phyloP scores from a whole-genome alignment of 257 asterid species.

The Avicennia marina region DNA sequence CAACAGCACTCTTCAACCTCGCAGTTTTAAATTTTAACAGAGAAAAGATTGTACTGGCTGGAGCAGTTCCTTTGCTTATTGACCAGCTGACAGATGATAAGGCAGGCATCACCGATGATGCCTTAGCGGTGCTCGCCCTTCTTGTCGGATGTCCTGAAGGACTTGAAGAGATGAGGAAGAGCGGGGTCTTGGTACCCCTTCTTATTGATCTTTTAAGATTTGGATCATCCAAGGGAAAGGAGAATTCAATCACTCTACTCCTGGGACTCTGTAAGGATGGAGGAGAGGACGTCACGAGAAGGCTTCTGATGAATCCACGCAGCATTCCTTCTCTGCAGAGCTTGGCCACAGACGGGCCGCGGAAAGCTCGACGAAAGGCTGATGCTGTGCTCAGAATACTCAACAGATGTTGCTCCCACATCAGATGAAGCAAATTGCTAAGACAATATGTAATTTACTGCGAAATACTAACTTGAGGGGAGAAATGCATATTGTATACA shows the following conservation, averaged over 20 bases:
- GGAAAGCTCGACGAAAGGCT: conserved; percentile 69
- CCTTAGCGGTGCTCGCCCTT: conserved; percentile 64
- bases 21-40: conserved; percentile 53
- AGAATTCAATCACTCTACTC: conserved; percentile 68
- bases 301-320: conserved; percentile 45
- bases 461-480: neutral
- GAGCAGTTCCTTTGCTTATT: conserved; percentile 73
- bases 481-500: no score
- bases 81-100: conserved; percentile 64
- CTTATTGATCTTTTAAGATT: conserved; percentile 78
- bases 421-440: conserved; percentile 9
- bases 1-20: conserved; percentile 76
- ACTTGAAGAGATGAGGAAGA: conserved; percentile 58
- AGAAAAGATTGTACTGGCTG: conserved; percentile 40
- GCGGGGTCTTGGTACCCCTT: conserved; percentile 51
- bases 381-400: conserved; percentile 84
- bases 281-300: conserved; percentile 52
- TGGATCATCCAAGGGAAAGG: conserved; percentile 78
- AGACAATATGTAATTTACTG: neutral
- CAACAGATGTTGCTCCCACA: conserved; percentile 64
- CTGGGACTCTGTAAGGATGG: conserved; percentile 71
- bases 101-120: conserved; percentile 83
- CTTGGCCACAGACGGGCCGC: conserved; percentile 49
- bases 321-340: conserved; percentile 56
- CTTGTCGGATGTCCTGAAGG: conserved; percentile 65